Base-by-base conservation (phyloP, 2,329 filamentous ascomycete species). In the Monilinia laxa region DNA sequence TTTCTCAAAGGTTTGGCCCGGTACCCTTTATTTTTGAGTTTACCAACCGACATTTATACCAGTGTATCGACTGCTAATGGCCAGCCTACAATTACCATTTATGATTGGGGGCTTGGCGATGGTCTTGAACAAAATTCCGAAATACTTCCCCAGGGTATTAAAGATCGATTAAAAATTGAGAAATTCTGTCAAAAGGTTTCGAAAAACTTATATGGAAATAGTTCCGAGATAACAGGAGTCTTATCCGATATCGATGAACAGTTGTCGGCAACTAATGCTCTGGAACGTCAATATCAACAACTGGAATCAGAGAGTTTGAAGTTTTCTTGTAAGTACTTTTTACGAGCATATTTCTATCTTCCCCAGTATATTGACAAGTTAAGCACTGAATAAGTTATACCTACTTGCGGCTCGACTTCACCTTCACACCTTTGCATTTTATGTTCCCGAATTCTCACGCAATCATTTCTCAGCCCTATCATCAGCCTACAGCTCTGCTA, bases 31-130 rank as follows among this genome's bases (percentile, higher is more conserved):
- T 18, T 23, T 23, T 5, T 1, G 5, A 10, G 12, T 16, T 42
- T 35, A 25, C 20, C 1, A 31, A 53, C 31, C 60, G 25, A 65
- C 11, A 14, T 42, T 38, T 10, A 0, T 23, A 38, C 10, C 11
- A 86, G 84, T 62, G 85, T 89, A 67, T 85, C 85, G 20, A 89
- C 86, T n/a, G 85, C 86, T n/a, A 86, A 88, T 73, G 87, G 87
- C 14, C 86, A 89, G 73, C 87, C 87, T 23, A 84, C 87, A 20
- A 83, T 84, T 69, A 88, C 83, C 47, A 79, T 82, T 63, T 89
- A 84, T 76, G 87, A 84, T 73, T 88, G 81, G 79, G 88, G 82
- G 4, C 79, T 84, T 49, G 80, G 78, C 20, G 78, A 78, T 5
- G 79, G 77, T 56, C 79, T 81, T 51, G 76, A 78, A 18, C 67